Conservation (phyloP, 306 rosid genomes). For the Pueraria montana region DNA sequence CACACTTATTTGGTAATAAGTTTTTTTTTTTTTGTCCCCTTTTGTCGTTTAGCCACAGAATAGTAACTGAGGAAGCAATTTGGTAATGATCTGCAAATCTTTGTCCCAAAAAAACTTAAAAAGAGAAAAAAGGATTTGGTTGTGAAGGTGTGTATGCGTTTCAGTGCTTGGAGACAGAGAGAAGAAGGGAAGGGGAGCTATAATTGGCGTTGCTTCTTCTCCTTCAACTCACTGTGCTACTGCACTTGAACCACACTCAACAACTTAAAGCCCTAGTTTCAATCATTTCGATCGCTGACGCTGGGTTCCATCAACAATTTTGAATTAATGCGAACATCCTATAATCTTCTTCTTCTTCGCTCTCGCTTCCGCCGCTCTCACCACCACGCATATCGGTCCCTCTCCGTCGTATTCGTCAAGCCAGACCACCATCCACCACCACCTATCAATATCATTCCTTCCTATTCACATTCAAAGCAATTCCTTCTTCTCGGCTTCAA, state of each 20-base stretch:
- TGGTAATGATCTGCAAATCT: neutral
- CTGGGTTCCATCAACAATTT: conserved; percentile 27
- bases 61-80: neutral
- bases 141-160: conserved; percentile 59
- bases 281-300: no score
- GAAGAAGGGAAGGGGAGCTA: no score
- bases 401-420: conserved; percentile 26
- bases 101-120: neutral
- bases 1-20: no score
- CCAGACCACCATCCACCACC: conserved; percentile 40
- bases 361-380: conserved; percentile 47
- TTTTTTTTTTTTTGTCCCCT: no score
- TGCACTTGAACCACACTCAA: no score
- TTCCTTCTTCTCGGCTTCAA: conserved; percentile 48
- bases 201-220: no score
- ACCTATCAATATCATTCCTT: neutral
- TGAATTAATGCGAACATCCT: conserved; percentile 50
- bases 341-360: conserved; percentile 41
- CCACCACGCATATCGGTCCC: conserved; percentile 17
- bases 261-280: no score
- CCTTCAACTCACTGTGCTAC: no score
- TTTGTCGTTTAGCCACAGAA: no score
- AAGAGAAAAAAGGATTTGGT: neutral
- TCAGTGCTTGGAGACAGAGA: conserved; percentile 43
- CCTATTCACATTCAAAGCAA: conserved; percentile 48